A percentile compares a stretch with the other conserved stretches of the same genome.
These are phyloP conservation scores for Tylopilus plumbeoviolaceoides DNA, from an alignment of 768 basidiomycete genomes.

Conservation along the genomic window DNA sequence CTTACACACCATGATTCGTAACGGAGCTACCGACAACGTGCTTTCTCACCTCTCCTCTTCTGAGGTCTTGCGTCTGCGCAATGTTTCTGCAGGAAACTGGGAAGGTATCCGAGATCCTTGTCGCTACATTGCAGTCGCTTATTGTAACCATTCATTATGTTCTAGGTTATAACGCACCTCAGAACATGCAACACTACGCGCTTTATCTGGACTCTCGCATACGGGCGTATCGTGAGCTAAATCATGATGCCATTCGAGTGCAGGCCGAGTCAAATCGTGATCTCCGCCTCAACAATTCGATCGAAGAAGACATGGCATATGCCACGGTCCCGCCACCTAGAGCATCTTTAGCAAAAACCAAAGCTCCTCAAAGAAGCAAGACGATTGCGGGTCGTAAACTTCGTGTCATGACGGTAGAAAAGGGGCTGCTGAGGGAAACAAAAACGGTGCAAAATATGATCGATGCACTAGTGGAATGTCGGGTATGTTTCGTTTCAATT, in stretches of 20 bases:
- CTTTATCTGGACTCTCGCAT: constrained; percentile 87
- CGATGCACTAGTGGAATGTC: constrained; percentile 81
- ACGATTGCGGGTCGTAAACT: constrained; percentile 81
- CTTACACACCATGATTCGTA: constrained; percentile 93
- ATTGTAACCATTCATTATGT: not conserved
- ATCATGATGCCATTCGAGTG: constrained; percentile 90
- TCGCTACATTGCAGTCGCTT: not conserved
- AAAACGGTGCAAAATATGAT: constrained; percentile 88
- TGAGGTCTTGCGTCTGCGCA: constrained; percentile 77
- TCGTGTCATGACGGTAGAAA: constrained; percentile 90
- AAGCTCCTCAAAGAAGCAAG: constrained; percentile 57
- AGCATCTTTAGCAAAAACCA: constrained; percentile 30
- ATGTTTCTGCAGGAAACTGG: constrained; percentile 79
- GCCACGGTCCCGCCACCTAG: constrained; percentile 25
- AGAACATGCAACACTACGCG: constrained; percentile 86
- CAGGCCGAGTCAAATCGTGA: constrained; percentile 93
- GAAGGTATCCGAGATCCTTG: constrained; percentile 56
- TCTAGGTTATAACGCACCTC: constrained; percentile 78
- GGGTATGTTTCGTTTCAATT: constrained; percentile 48
- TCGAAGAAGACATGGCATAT: constrained; percentile 54
- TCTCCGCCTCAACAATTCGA: constrained; percentile 56
- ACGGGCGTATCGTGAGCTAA: constrained; percentile 81
- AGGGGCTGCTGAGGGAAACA: constrained; percentile 90
- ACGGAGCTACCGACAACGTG: constrained; percentile 93
- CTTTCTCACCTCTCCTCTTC: constrained; percentile 76